Evolutionary conservation across 331 rosid species (phyloP).

Genomic region (Erythrophleum ivorense): DNA sequence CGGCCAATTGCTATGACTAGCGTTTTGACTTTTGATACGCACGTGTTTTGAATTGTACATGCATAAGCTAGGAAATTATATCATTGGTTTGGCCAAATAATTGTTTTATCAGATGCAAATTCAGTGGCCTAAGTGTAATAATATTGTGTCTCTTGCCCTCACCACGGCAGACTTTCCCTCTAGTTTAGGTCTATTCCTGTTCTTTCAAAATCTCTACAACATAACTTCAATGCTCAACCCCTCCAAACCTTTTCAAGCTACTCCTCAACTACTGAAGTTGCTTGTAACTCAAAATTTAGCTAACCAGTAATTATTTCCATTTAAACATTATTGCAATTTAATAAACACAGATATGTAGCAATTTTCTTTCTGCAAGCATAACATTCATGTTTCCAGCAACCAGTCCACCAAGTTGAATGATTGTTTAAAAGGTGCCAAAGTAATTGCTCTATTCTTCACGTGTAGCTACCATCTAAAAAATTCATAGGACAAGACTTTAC

Average conservation of each 20-base stretch:
- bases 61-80: too few relatives aligned
- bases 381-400: neutral
- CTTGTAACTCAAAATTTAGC: neutral
- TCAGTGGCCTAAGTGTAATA: neutral
- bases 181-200: too few relatives aligned
- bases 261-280: neutral
- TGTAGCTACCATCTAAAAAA: neutral
- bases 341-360: neutral
- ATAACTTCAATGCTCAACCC: neutral
- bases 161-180: too few relatives aligned
- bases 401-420: constrained; percentile 20
- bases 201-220: too few relatives aligned
- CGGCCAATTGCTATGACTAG: neutral
- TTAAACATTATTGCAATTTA: constrained; percentile 12
- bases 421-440: neutral
- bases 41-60: too few relatives aligned
- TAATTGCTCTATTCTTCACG: neutral
- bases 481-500: neutral
- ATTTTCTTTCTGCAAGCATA: neutral
- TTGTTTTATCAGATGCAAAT: neutral
- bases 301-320: neutral
- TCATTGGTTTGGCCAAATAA: neutral
- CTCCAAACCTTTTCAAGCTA: constrained; percentile 6
- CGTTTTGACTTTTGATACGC: too few relatives aligned
- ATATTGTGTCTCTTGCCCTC: neutral